Conservation (phyloP, 768 basidiomycete species). For the Dacryopinax spathularia region DNA sequence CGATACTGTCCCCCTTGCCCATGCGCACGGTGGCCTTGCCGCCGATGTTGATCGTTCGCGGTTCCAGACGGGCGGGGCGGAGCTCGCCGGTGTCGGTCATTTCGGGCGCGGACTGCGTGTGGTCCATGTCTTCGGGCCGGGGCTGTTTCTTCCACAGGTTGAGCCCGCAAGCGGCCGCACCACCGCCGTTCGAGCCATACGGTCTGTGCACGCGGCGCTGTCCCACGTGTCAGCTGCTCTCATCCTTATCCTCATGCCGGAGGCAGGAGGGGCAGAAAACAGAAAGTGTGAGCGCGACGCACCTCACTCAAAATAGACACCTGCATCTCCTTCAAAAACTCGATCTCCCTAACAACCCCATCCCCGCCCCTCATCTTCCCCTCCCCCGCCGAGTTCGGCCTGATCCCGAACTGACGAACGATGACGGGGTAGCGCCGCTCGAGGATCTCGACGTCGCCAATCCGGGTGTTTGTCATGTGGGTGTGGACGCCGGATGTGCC, state of each 20-base stretch:
- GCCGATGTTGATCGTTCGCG: constrained; percentile 67
- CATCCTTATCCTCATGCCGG: background rate
- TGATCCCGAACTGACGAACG: constrained; percentile 66
- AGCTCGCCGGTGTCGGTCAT: background rate
- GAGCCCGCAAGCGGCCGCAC: constrained; percentile 50
- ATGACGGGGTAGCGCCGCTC: constrained; percentile 90
- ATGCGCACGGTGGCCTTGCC: constrained; percentile 78
- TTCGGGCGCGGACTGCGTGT: constrained; percentile 27
- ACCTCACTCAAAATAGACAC: constrained; percentile 83
- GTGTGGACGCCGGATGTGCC: constrained; percentile 90
- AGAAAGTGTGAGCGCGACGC: background rate
- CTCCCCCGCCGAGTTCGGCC: constrained; percentile 51
- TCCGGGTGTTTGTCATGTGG: constrained; percentile 84
- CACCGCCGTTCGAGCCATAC: constrained; percentile 74
- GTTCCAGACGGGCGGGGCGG: constrained; percentile 10
- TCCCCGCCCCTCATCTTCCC: constrained; percentile 71
- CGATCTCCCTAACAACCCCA: constrained; percentile 70
- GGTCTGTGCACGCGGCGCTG: constrained; percentile 75
- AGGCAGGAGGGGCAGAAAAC: background rate
- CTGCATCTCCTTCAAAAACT: constrained; percentile 66
- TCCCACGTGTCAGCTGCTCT: background rate
- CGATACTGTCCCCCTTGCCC: constrained; percentile 69
- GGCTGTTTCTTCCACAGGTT: constrained; percentile 63
- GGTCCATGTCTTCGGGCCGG: constrained; percentile 35
- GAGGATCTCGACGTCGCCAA: constrained; percentile 85